phyloP scores from a whole-genome alignment of 2,329 filamentous ascomycete species.

The Aspergillus pseudoviridinutans region DNA sequence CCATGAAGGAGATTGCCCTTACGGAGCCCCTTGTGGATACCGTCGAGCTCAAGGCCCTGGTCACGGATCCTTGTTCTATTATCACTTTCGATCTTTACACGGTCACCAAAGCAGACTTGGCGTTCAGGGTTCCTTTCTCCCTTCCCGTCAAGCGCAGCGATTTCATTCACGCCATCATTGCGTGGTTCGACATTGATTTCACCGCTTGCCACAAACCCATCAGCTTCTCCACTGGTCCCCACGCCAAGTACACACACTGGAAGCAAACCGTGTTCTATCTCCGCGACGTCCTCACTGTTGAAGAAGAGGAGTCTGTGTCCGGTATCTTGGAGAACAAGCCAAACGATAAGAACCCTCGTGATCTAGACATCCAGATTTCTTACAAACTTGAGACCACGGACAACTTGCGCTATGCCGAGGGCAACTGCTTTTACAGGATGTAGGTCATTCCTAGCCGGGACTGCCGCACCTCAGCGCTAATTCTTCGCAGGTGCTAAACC shows the following conservation, averaged over 20 bases:
- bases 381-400: slow-evolving; percentile 80
- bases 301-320: slow-evolving; percentile 74
- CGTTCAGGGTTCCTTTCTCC: slow-evolving; percentile 75
- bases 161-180: slow-evolving; percentile 92
- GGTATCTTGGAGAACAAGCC: slow-evolving; percentile 77
- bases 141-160: slow-evolving; percentile 79
- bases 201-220: slow-evolving; percentile 97
- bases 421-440: slow-evolving; percentile 75
- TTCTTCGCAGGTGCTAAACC: slow-evolving; percentile 27
- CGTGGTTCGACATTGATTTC: slow-evolving; percentile 99
- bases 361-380: slow-evolving; percentile 83
- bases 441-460: slow-evolving; percentile 20
- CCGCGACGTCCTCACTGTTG: slow-evolving; percentile 84
- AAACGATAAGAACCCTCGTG: slow-evolving; percentile 89
- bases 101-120: slow-evolving; percentile 75
- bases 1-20: slow-evolving; percentile 87
- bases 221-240: slow-evolving; percentile 91
- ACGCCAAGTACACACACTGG: slow-evolving; percentile 99
- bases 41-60: slow-evolving; percentile 93
- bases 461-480: slow-evolving; percentile 20
- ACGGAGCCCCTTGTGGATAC: slow-evolving; percentile 96
- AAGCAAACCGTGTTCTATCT: slow-evolving; percentile 99
- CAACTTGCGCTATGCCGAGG: slow-evolving; percentile 62
- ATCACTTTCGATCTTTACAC: slow-evolving; percentile 92
- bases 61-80: slow-evolving; percentile 82